Percentiles rank a stretch among this genome's conserved stretches.
Evolutionary conservation across 129 eudicot species (phyloP).

Genomic region (Kitagawia praeruptora): DNA sequence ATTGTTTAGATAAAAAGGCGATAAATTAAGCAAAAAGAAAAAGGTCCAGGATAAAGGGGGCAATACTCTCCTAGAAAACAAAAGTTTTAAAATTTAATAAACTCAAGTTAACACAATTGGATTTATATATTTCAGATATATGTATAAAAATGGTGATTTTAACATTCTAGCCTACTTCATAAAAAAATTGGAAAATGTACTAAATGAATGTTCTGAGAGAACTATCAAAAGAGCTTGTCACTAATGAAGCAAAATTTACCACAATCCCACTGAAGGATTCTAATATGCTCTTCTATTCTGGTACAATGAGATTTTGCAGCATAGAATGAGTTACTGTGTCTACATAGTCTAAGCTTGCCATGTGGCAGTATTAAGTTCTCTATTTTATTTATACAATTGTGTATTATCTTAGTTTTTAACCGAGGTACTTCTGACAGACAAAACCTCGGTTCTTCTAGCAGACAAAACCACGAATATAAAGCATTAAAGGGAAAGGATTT

Average conservation of each 20-base stretch:
- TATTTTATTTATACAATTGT: neutral
- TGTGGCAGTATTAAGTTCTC: neutral
- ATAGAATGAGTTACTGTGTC: neutral
- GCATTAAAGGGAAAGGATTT: conserved; percentile 1
- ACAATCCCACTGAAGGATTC: too few species aligned
- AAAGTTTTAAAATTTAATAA: neutral
- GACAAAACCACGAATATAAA: neutral
- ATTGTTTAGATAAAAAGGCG: neutral
- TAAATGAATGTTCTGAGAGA: neutral
- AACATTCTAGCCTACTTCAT: neutral
- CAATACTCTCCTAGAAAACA: neutral
- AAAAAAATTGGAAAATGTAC: neutral
- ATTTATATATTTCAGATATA: neutral
- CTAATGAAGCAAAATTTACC: too few species aligned
- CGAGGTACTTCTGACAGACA: too few species aligned
- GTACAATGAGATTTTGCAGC: neutral
- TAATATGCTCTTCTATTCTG: neutral
- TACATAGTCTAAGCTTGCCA: neutral
- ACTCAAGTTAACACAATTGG: neutral
- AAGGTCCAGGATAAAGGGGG: neutral
- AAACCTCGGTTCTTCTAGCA: neutral
- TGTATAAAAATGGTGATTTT: neutral
- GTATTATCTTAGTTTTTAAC: neutral
- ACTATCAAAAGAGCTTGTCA: too few species aligned
- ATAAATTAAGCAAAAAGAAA: neutral